Base-by-base conservation (phyloP, 2,329 filamentous ascomycete species). In the Fusarium secorum region DNA sequence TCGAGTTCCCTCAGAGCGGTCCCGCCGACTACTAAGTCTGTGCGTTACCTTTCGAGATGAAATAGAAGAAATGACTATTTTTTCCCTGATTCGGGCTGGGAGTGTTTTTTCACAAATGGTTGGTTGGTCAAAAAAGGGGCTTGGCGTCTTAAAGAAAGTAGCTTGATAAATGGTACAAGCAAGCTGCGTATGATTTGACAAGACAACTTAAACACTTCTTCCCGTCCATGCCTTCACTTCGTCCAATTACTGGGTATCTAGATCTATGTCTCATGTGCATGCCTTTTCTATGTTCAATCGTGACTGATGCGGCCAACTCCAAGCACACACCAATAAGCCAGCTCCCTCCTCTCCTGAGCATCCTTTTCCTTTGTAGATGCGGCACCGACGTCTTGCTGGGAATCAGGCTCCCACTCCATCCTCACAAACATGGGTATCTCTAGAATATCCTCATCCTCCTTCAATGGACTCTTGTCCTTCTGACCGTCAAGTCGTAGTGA, bases 381-480 rank as follows among this genome's bases (percentile, higher is more conserved):
- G 7, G 86, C 84, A 17, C 89, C 91, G 13, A 90, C 88, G 65
- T 93, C 89, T 59, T 90, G 87, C 59, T 88, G 85, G 2, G 85
- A 85, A 71, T 94, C 92, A 7, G 88, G 86, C 80, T 95, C 95
- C 90, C 95, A 99, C 80, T 98, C 95, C 61, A 97, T 87, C 28
- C 94, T 88, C 66, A 99, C 93, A 83, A 97, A 97, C 76, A 99
- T 90, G 59, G 96, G 95, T 74, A 99, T 95, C 85, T 99, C 96
- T 44, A 98, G 68, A 57, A 89, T 78, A 58, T 91, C 88, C 76
- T 91, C 88, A 73, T 90, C 88, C 72, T 88, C 86, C 65, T 81
- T 83, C 52, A 89, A 76, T 42, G 85, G 84, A n/a, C 81, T 79
- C 51, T 83, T 78, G 68, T 86, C 84, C 30, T 81, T 78, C 33